Percentiles rank a stretch among this genome's conserved stretches.
Conservation (phyloP, 1,139 yeast species). For the Protomyces gravidus region DNA sequence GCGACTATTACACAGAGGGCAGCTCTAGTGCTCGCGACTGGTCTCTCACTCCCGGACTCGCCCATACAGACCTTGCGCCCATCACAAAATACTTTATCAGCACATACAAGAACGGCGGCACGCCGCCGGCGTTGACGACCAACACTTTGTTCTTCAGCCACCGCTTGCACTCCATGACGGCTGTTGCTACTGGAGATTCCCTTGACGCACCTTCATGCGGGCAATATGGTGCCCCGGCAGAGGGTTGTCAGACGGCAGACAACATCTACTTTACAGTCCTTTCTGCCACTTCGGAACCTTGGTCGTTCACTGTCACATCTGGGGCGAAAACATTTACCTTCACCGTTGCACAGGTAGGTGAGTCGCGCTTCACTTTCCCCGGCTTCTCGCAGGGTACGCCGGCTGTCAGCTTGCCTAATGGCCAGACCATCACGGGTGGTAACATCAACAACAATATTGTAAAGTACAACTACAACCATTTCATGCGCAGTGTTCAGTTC, state of each 20-base stretch:
- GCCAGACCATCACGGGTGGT: not conserved
- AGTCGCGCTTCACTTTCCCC: not conserved
- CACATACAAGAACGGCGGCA: constrained; percentile 26
- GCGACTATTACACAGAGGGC: constrained; percentile 6
- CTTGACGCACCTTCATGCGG: constrained; percentile 10
- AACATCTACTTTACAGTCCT: constrained; percentile 25
- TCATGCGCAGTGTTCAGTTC: not conserved
- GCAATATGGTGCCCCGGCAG: not conserved
- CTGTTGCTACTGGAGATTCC: constrained; percentile 19
- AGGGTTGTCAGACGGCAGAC: constrained; percentile 1
- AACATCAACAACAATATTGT: constrained; percentile 16
- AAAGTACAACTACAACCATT: constrained; percentile 16
- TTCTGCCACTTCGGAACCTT: not conserved
- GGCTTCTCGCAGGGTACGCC: constrained; percentile 11
- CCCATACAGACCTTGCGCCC: constrained; percentile 11
- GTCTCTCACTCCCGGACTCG: constrained; percentile 11
- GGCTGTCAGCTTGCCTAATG: not conserved
- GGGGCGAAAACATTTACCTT: constrained; percentile 2
- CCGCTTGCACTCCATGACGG: constrained; percentile 27
- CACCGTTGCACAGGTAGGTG: not conserved
- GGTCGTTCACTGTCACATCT: constrained; percentile 7
- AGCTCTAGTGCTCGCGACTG: constrained; percentile 4
- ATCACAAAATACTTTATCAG: constrained; percentile 20
- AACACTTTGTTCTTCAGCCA: constrained; percentile 27
- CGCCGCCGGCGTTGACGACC: constrained; percentile 7